A percentile compares a stretch with the other conserved stretches of the same genome.
These are phyloP conservation scores for Aureobasidium sp. DNA, from an alignment of 2,329 filamentous ascomycete species.

Conservation along the genomic window DNA sequence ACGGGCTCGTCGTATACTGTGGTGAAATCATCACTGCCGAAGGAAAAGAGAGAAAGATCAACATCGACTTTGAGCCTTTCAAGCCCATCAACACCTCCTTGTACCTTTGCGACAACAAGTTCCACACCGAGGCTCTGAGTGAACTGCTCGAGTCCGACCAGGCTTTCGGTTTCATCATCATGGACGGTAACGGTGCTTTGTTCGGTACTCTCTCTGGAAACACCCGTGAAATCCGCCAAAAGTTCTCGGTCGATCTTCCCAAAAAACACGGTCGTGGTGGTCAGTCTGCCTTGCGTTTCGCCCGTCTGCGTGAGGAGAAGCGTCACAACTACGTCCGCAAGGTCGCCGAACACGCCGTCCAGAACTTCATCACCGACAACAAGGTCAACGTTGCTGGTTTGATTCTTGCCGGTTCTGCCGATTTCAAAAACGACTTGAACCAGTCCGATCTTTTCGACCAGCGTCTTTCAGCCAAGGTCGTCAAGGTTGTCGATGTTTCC, in stretches of 20 bases:
- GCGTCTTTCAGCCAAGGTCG: slow-evolving; percentile 87
- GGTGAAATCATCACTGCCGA: slow-evolving; percentile 99
- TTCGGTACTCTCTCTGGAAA: slow-evolving; percentile 97
- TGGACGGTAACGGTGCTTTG: slow-evolving; percentile 97
- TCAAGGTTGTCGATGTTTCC: slow-evolving; percentile 98
- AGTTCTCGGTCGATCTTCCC: slow-evolving; percentile 95
- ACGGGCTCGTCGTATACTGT: slow-evolving; percentile 96
- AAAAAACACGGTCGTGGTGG: slow-evolving; percentile 99
- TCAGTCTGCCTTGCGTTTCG: slow-evolving; percentile 98
- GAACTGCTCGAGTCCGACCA: slow-evolving; percentile 98
- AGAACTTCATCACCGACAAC: slow-evolving; percentile 97
- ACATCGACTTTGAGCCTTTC: slow-evolving; percentile 99
- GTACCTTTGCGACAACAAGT: slow-evolving; percentile 99
- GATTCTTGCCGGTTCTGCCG: slow-evolving; percentile 91
- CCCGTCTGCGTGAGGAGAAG: slow-evolving; percentile 98
- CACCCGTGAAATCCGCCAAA: slow-evolving; percentile 92
- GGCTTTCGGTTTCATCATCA: slow-evolving; percentile 99
- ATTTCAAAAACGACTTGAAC: slow-evolving; percentile 99
- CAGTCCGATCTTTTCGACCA: slow-evolving; percentile 95
- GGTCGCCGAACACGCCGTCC: slow-evolving; percentile 93
- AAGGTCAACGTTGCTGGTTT: slow-evolving; percentile 97
- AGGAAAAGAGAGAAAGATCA: slow-evolving; percentile 99
- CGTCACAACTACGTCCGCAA: slow-evolving; percentile 99
- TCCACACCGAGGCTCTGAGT: slow-evolving; percentile 94
- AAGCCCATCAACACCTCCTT: slow-evolving; percentile 99